Conservation (phyloP, 192 early-diverging fungal genomes). For the Coemansia sp. region DNA sequence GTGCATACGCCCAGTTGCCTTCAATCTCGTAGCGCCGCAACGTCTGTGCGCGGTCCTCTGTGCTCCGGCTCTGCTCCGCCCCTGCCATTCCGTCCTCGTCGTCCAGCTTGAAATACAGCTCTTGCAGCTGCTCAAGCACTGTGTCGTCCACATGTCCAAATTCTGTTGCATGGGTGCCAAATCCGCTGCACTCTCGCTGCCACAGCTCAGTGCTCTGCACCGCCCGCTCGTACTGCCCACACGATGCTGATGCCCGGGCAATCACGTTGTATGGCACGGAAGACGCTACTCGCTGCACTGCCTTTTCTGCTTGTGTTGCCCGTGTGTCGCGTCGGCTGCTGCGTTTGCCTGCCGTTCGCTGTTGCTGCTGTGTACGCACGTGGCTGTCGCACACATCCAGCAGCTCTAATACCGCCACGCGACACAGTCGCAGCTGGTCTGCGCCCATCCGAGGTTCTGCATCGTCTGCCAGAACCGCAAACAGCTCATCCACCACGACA, state of each 20-base stretch:
- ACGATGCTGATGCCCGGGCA: constrained; percentile 33
- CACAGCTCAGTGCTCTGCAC: constrained; percentile 35
- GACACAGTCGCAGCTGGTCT: constrained; percentile 45
- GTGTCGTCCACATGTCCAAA: constrained; percentile 42
- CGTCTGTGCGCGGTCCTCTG: constrained; percentile 23
- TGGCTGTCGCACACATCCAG: constrained; percentile 32
- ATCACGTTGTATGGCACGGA: constrained; percentile 18
- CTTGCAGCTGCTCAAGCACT: constrained; percentile 32
- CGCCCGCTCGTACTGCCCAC: constrained; percentile 46
- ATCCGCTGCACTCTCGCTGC: constrained; percentile 18
- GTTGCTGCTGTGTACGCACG: constrained; percentile 29
- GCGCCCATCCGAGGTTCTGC: constrained; percentile 8
- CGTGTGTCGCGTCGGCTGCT: constrained; percentile 24
- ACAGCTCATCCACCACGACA: constrained; percentile 19
- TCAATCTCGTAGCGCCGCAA: constrained; percentile 50
- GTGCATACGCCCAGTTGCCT: constrained; percentile 53
- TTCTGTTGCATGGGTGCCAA: constrained; percentile 24
- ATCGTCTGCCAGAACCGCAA: constrained; percentile 25
- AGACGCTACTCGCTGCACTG: constrained; percentile 14
- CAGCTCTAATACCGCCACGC: constrained; percentile 34
- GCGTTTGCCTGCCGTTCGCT: constrained; percentile 21
- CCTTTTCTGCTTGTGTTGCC: constrained; percentile 26
- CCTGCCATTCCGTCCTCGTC: constrained; percentile 50
- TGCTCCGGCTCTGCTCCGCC: constrained; percentile 35
- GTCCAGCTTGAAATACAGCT: constrained; percentile 46